Percentiles rank a stretch among this genome's conserved stretches.
Conservation (phyloP, 768 basidiomycete species). For the Suillus occidentalis region DNA sequence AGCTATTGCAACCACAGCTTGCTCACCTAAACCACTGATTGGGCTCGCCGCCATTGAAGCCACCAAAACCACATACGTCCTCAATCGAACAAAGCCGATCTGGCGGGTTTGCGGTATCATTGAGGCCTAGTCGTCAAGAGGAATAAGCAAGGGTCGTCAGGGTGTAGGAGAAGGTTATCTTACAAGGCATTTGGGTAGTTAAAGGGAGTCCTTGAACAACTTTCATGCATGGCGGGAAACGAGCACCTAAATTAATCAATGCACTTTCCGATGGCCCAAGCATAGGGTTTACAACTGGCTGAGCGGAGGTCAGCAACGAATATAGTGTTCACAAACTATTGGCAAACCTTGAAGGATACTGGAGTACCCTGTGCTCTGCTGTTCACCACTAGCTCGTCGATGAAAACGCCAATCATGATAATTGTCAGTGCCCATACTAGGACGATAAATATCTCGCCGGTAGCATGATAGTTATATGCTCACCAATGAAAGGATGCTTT, state of each 20-base stretch:
- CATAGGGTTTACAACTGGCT: slow-evolving; percentile 88
- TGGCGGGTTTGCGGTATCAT: slow-evolving; percentile 81
- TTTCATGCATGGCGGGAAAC: slow-evolving; percentile 95
- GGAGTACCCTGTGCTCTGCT: slow-evolving; percentile 74
- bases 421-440: slow-evolving; percentile 64
- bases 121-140: slow-evolving; percentile 52
- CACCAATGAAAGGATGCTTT: slow-evolving; percentile 75
- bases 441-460: not conserved
- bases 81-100: slow-evolving; percentile 70
- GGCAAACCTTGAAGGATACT: slow-evolving; percentile 76
- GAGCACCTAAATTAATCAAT: slow-evolving; percentile 84
- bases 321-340: not conserved
- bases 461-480: slow-evolving; percentile 19
- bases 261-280: slow-evolving; percentile 85
- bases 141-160: slow-evolving; percentile 14
- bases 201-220: slow-evolving; percentile 53
- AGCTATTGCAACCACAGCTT: slow-evolving; percentile 39
- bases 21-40: slow-evolving; percentile 57
- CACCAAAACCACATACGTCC: slow-evolving; percentile 88
- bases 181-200: slow-evolving; percentile 60
- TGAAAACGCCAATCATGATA: slow-evolving; percentile 71
- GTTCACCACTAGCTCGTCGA: slow-evolving; percentile 86
- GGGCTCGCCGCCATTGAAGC: slow-evolving; percentile 47
- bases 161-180: slow-evolving; percentile 20
- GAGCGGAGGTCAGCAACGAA: slow-evolving; percentile 12